These are phyloP conservation scores for Coprinopsis strossmayeri DNA, from an alignment of 768 basidiomycete species.

Conservation along the genomic window DNA sequence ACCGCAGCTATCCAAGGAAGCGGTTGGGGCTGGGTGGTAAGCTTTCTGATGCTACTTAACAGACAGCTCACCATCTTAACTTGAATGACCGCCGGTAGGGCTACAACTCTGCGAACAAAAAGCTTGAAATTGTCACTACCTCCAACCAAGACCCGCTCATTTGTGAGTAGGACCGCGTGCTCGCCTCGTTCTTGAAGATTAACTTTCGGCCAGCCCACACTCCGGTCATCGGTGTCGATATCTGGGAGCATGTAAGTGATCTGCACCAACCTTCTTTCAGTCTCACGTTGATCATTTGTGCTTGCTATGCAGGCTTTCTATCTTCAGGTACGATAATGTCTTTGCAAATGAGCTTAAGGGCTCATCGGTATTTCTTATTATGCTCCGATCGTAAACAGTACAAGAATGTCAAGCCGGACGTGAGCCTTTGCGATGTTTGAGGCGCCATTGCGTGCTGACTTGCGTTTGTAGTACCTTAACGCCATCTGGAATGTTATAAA, in stretches of 20 bases:
- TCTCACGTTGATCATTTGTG: not conserved
- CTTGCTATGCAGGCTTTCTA: slow-evolving; percentile 57
- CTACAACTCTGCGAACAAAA: slow-evolving; percentile 56
- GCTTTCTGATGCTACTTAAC: slow-evolving; percentile 16
- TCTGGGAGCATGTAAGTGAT: slow-evolving; percentile 73
- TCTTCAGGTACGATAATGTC: slow-evolving; percentile 43
- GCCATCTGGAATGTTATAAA: slow-evolving; percentile 91
- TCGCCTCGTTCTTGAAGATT: too few relatives aligned
- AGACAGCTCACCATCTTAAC: not conserved
- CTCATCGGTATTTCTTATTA: not conserved
- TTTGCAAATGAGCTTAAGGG: not conserved
- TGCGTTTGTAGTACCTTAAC: slow-evolving; percentile 58
- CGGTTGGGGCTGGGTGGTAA: slow-evolving; percentile 97
- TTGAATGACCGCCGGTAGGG: slow-evolving; percentile 43
- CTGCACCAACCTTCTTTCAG: not conserved
- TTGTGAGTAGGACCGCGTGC: too few relatives aligned
- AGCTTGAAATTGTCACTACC: slow-evolving; percentile 88
- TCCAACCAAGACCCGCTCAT: slow-evolving; percentile 92
- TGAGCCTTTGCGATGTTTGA: slow-evolving; percentile 34
- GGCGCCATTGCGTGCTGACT: not conserved
- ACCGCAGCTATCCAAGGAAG: slow-evolving; percentile 94
- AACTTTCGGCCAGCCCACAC: slow-evolving; percentile 69
- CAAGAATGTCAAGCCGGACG: slow-evolving; percentile 89
- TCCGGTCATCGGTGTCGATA: slow-evolving; percentile 93
- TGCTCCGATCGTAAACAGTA: slow-evolving; percentile 35